phyloP scores from a whole-genome alignment of 1,139 yeast species.

The Geotrichum fermentans region DNA sequence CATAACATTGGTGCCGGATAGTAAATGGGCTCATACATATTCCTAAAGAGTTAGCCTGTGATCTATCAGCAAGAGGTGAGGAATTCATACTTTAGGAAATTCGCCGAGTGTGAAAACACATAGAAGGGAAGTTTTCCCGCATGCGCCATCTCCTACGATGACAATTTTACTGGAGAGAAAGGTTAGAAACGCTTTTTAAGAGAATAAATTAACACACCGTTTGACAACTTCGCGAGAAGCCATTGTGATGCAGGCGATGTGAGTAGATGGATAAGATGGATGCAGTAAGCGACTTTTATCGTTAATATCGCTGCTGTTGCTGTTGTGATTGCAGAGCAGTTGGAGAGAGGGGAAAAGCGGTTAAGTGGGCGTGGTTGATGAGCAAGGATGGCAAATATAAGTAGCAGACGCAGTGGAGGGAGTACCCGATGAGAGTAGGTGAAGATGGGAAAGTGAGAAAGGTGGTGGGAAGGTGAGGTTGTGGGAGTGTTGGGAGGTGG shows the following conservation, averaged over 20 bases:
- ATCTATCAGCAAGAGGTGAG: no score
- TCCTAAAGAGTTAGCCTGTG: constrained; percentile 18
- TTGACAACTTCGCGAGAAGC: constrained; percentile 21
- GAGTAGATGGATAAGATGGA: background rate
- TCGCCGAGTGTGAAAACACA: constrained; percentile 89
- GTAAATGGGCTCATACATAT: constrained; percentile 21
- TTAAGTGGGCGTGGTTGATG: no score
- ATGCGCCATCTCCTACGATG: constrained; percentile 93
- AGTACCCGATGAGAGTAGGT: background rate
- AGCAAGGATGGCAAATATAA: background rate
- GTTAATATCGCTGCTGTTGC: background rate
- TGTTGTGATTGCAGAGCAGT: background rate
- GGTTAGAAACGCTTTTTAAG: background rate
- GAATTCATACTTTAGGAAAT: constrained; percentile 46
- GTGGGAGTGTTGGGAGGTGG: no score
- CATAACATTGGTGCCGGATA: no score
- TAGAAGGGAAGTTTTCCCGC: constrained; percentile 88
- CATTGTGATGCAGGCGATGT: constrained; percentile 1
- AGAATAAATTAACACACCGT: constrained; percentile 11
- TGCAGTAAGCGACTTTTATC: background rate
- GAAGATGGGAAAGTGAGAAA: background rate
- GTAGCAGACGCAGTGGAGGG: background rate
- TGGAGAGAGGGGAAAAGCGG: no score
- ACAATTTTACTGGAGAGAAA: constrained; percentile 59
- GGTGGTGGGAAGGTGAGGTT: background rate